A percentile compares a stretch with the other conserved stretches of the same genome.
phyloP scores from a whole-genome alignment of 1,139 yeast genomes.

The Pichia sorboxylosa region DNA sequence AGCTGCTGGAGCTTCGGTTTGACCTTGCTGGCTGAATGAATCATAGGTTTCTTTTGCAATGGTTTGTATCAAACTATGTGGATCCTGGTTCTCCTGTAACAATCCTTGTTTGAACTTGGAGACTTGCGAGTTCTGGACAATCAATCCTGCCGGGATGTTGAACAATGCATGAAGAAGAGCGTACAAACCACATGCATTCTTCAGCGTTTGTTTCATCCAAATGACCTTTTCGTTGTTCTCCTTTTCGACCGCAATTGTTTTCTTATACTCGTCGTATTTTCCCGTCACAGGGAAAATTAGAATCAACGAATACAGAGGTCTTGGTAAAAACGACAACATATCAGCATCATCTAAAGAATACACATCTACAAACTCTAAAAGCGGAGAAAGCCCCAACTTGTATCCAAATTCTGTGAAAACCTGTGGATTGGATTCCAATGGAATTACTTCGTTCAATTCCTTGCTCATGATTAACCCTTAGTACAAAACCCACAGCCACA shows the following conservation, averaged over 20 bases:
- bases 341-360: slow-evolving; percentile 77
- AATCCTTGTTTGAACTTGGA: slow-evolving; percentile 20
- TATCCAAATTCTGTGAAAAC: slow-evolving; percentile 65
- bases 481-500: too few species aligned
- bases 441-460: slow-evolving; percentile 41
- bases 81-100: slow-evolving; percentile 23
- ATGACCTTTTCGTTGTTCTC: slow-evolving; percentile 20
- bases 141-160: slow-evolving; percentile 44
- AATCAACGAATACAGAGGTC: slow-evolving; percentile 67
- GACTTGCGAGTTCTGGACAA: slow-evolving; percentile 25
- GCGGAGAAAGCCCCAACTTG: slow-evolving; percentile 53
- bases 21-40: slow-evolving; percentile 56
- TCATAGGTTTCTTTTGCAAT: slow-evolving; percentile 35
- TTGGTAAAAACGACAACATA: slow-evolving; percentile 63
- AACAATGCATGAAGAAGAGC: slow-evolving; percentile 70
- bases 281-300: slow-evolving; percentile 71
- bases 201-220: slow-evolving; percentile 80
- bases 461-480: too few species aligned
- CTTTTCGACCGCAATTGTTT: slow-evolving; percentile 1
- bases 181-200: slow-evolving; percentile 88
- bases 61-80: slow-evolving; percentile 38
- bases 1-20: slow-evolving; percentile 70
- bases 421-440: slow-evolving; percentile 84
- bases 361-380: slow-evolving; percentile 64
- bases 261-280: slow-evolving; percentile 43